Percentiles rank a stretch among this genome's conserved stretches.
phyloP scores from a whole-genome alignment of 163 green algal species.

The Volvox carteri region DNA sequence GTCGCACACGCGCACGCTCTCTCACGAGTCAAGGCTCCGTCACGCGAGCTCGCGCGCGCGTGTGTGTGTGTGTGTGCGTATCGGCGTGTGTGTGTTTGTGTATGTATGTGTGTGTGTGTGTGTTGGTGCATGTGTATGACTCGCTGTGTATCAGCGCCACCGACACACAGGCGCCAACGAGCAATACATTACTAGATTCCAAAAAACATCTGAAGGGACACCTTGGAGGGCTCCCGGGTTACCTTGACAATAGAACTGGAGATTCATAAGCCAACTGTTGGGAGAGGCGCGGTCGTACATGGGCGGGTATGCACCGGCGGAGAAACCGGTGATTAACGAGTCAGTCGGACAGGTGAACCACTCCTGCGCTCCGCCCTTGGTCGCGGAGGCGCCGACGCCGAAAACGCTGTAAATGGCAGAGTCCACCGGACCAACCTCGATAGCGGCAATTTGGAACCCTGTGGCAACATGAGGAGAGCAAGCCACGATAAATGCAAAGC shows the following conservation, averaged over 20 bases:
- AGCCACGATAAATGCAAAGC: too few species aligned
- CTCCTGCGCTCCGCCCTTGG: too few species aligned
- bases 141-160: background rate
- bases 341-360: too few species aligned
- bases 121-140: background rate
- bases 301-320: background rate
- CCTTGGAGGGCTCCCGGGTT: background rate
- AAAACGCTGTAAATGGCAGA: too few species aligned
- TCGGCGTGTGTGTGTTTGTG: background rate
- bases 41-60: too few species aligned
- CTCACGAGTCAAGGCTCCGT: too few species aligned
- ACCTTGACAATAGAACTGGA: background rate
- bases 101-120: background rate
- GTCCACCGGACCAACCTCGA: too few species aligned
- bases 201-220: background rate
- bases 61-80: background rate
- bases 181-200: background rate
- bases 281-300: background rate
- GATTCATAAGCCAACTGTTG: slow-evolving; percentile 2
- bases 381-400: too few species aligned
- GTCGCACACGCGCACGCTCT: too few species aligned
- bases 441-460: too few species aligned
- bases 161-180: background rate
- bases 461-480: too few species aligned
- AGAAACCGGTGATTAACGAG: background rate